Evolutionary conservation across 495 filamentous ascomycete species (phyloP).

Genomic region (Penicillium nucicola): DNA sequence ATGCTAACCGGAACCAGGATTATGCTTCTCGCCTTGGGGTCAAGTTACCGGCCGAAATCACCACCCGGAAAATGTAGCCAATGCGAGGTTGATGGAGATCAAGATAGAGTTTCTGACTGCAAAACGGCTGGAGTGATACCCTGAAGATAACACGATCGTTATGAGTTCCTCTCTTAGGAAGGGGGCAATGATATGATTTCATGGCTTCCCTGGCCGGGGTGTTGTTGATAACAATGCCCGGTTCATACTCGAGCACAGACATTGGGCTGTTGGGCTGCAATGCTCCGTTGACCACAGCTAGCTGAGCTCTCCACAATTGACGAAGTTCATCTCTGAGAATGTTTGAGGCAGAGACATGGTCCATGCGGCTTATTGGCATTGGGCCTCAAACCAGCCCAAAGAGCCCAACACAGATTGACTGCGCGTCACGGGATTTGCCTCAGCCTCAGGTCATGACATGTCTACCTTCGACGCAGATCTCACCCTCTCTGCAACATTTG

Average conservation of each 20-base stretch:
- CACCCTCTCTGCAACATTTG: conserved; percentile 7
- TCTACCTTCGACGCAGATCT: conserved; percentile 20
- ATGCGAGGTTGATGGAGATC: background rate
- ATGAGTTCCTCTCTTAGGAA: conserved; percentile 7
- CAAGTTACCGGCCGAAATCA: conserved; percentile 12
- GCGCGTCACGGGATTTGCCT: conserved; percentile 16
- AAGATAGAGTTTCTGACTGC: conserved; percentile 11
- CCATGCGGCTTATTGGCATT: conserved; percentile 22
- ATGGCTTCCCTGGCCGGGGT: background rate
- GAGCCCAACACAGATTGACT: conserved; percentile 1
- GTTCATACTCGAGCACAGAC: conserved; percentile 2
- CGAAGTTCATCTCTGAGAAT: background rate
- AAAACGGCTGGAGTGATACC: conserved; percentile 9
- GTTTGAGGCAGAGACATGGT: conserved; percentile 8
- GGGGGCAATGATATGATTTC: background rate
- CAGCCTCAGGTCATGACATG: conserved; percentile 16
- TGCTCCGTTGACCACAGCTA: background rate
- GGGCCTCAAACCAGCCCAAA: conserved; percentile 11
- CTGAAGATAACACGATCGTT: conserved; percentile 9
- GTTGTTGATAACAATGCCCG: background rate
- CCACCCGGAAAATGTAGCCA: background rate
- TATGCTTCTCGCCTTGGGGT: conserved; percentile 37
- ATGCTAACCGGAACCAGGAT: conserved; percentile 20
- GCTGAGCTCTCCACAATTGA: conserved; percentile 9
- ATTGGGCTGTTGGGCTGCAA: conserved; percentile 30